These are phyloP conservation scores for Ormosia emarginata DNA, from an alignment of 306 rosid genomes.

Conservation along the genomic window DNA sequence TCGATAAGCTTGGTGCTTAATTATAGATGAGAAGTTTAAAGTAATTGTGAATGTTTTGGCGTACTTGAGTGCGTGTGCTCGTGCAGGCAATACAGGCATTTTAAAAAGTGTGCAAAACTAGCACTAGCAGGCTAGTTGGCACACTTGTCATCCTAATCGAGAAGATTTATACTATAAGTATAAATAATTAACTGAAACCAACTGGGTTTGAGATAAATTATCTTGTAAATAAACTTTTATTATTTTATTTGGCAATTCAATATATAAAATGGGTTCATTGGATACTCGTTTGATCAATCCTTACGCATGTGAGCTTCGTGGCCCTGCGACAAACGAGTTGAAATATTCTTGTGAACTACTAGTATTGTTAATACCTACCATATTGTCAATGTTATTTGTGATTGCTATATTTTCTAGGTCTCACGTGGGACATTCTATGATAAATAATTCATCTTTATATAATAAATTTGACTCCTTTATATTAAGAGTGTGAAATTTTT, in stretches of 20 bases:
- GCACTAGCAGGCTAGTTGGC: not conserved
- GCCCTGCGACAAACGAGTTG: not conserved
- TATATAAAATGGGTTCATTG: not conserved
- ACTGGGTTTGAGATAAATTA: not conserved
- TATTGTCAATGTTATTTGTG: not conserved
- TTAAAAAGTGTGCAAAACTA: not conserved
- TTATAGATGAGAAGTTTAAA: not conserved
- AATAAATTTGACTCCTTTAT: too few species aligned
- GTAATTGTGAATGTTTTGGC: not conserved
- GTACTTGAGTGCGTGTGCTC: not conserved
- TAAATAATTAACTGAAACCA: not conserved
- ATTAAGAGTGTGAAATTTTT: too few species aligned
- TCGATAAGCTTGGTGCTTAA: not conserved
- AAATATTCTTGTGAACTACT: not conserved
- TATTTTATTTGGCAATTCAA: not conserved
- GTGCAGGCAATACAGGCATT: slow-evolving; percentile 9
- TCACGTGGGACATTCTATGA: not conserved
- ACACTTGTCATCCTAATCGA: not conserved
- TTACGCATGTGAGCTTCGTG: slow-evolving; percentile 3
- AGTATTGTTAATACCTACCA: not conserved
- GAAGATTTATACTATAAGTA: not conserved
- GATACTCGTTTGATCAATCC: not conserved
- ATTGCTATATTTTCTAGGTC: not conserved
- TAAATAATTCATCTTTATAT: not conserved
- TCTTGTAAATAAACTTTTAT: not conserved